Evolutionary conservation across 75 land plant species (phyloP).

Genomic region (Selaginella tamariscina): DNA sequence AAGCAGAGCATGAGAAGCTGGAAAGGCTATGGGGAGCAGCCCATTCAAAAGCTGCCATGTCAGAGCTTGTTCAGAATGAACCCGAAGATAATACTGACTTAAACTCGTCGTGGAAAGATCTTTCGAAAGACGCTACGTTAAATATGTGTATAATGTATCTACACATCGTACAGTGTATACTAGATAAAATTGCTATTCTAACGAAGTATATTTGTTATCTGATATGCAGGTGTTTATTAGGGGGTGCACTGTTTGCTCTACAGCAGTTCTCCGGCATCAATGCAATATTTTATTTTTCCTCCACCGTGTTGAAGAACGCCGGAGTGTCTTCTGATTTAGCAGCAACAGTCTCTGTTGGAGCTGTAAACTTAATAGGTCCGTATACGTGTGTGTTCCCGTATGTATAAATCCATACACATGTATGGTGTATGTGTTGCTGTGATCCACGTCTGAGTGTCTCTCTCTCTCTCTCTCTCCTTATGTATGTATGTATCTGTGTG

Average conservation of each 20-base stretch:
- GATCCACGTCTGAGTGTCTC: too few relatives aligned
- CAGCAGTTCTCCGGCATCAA: conserved; percentile 11
- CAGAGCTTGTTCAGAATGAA: not conserved
- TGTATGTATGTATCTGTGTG: too few relatives aligned
- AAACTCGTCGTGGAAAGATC: conserved; percentile 4
- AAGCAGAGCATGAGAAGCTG: conserved; percentile 53
- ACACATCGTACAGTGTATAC: too few relatives aligned
- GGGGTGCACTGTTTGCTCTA: not conserved
- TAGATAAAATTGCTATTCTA: not conserved
- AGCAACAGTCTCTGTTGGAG: conserved; percentile 7
- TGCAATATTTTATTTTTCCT: conserved; percentile 5
- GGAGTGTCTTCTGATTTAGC: not conserved
- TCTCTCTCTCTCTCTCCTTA: too few relatives aligned
- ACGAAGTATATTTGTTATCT: not conserved
- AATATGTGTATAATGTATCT: too few relatives aligned
- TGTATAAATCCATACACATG: too few relatives aligned
- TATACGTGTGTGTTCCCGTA: too few relatives aligned
- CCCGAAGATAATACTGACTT: not conserved
- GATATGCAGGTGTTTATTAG: not conserved
- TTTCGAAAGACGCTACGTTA: conserved; percentile 31
- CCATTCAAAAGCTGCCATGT: conserved; percentile 2
- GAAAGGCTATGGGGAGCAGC: conserved; percentile 5
- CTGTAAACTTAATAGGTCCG: not conserved
- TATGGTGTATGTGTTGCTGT: too few relatives aligned
- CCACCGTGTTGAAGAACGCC: conserved; percentile 5